A percentile compares a stretch with the other conserved stretches of the same genome.
Evolutionary conservation across 164 flowering plant genomes (phyloP).

Genomic region (Magnolia changhungtana): DNA sequence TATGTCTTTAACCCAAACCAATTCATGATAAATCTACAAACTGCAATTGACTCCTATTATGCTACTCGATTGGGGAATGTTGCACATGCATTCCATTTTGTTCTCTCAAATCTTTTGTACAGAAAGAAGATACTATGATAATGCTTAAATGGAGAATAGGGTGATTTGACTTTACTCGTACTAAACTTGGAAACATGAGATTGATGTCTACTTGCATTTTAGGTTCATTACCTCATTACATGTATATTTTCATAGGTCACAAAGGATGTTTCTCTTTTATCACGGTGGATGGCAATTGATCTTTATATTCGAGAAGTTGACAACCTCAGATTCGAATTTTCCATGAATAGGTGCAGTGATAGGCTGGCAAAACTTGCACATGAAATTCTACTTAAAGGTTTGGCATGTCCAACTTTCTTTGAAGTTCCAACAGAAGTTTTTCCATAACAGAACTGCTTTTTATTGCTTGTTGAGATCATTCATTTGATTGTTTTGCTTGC

Average conservation of each 20-base stretch:
- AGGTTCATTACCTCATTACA: too few relatives aligned
- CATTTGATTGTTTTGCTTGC: too few relatives aligned
- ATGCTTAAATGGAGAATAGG: not conserved
- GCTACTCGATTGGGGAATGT: too few relatives aligned
- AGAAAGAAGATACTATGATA: not conserved
- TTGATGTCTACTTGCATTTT: too few relatives aligned
- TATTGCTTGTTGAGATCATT: not conserved
- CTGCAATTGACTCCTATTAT: too few relatives aligned
- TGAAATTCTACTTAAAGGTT: constrained; percentile 74
- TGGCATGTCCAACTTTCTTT: constrained; percentile 8
- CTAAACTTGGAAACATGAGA: not conserved
- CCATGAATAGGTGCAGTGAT: constrained; percentile 72
- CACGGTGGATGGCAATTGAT: constrained; percentile 96
- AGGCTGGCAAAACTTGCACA: constrained; percentile 52
- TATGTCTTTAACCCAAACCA: too few relatives aligned
- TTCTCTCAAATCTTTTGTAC: not conserved
- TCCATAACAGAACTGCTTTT: not conserved
- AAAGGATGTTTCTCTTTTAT: constrained; percentile 79
- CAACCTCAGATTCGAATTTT: constrained; percentile 86
- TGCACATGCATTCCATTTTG: not conserved
- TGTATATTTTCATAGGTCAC: constrained; percentile 60
- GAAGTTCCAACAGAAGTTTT: not conserved
- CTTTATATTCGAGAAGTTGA: constrained; percentile 85
- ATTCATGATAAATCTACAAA: too few relatives aligned
- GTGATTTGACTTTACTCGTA: not conserved